phyloP scores from a whole-genome alignment of 2,329 filamentous ascomycete species.

The Thielaviopsis populi region DNA sequence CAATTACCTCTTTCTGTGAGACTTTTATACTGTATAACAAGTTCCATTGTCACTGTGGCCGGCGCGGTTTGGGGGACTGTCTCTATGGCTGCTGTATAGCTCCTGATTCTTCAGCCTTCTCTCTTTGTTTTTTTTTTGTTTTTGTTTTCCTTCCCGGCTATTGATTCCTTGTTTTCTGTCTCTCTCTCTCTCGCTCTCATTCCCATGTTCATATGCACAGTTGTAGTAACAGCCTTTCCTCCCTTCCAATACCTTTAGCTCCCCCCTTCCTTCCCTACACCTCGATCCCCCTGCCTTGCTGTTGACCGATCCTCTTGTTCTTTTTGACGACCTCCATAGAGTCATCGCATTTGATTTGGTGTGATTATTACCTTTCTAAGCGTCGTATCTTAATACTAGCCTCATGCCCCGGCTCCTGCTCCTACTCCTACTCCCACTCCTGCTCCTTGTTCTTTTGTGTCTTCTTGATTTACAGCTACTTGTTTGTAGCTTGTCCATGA shows the following conservation, averaged over 20 bases:
- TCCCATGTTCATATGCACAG: background rate
- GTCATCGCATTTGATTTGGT: too few species aligned
- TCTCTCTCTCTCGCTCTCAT: background rate
- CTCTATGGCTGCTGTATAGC: background rate
- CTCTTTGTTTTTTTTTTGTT: background rate
- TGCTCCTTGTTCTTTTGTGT: too few species aligned
- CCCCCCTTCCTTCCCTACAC: background rate
- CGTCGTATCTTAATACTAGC: too few species aligned
- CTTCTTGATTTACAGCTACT: too few species aligned
- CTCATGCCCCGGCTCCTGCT: too few species aligned
- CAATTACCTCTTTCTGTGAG: background rate
- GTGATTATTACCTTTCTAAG: too few species aligned
- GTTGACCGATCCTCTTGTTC: background rate
- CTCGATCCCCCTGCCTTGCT: background rate
- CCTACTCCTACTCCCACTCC: too few species aligned
- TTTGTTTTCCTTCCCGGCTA: background rate
- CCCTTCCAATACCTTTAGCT: background rate
- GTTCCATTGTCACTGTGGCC: background rate
- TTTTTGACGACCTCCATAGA: too few species aligned
- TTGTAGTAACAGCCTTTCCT: background rate
- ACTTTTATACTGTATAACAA: background rate
- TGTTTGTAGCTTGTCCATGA: too few species aligned
- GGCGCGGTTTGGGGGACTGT: too few species aligned
- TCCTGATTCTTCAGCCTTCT: background rate
- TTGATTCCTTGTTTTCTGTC: background rate